Evolutionary conservation across 139 green algal species (phyloP).

Genomic region (Coccomyxa sp.): DNA sequence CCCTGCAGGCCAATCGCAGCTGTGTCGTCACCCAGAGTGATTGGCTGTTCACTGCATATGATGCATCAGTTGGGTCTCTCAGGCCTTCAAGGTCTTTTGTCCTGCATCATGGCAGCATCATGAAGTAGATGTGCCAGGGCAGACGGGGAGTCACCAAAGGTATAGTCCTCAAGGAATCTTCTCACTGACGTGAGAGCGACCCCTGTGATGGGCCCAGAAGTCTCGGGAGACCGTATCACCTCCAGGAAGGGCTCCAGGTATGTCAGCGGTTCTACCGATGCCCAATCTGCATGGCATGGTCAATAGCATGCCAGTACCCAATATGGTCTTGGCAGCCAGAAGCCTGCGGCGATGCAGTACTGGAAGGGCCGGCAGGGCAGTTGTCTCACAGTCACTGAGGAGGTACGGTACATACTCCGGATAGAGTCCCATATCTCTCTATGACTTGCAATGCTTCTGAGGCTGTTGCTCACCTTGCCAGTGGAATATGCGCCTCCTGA

Average conservation of each 20-base stretch:
- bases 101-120: no score
- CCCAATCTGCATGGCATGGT: slow-evolving; percentile 57
- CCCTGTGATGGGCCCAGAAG: slow-evolving; percentile 85
- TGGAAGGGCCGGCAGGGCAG: no score
- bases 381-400: no score
- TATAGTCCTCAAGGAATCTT: slow-evolving; percentile 67
- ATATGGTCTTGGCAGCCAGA: no score
- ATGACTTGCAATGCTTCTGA: background rate
- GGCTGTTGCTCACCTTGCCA: slow-evolving; percentile 42
- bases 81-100: no score
- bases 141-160: slow-evolving; percentile 55
- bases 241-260: slow-evolving; percentile 91
- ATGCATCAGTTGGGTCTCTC: no score
- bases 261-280: slow-evolving; percentile 62
- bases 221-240: slow-evolving; percentile 82
- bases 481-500: slow-evolving; percentile 79
- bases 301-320: no score
- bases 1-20: slow-evolving; percentile 35
- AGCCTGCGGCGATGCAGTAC: no score
- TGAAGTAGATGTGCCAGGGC: no score
- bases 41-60: no score
- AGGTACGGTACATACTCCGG: no score
- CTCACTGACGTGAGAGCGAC: slow-evolving; percentile 78
- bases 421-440: background rate
- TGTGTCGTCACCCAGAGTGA: no score